phyloP scores from a whole-genome alignment of 2,329 filamentous ascomycete species.

The Amphichorda felina region DNA sequence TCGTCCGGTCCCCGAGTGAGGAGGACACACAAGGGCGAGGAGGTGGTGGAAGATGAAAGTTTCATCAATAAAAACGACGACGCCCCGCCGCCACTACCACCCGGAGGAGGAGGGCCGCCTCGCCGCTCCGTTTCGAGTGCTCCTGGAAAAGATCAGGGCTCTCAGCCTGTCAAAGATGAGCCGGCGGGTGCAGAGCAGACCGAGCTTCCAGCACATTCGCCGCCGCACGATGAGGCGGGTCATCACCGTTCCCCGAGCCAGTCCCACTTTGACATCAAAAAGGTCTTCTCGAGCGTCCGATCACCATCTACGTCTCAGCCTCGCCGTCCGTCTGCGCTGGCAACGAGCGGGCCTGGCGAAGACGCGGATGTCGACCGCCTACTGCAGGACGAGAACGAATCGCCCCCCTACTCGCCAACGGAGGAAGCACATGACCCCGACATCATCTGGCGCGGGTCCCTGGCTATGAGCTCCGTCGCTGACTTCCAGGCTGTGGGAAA shows the following conservation, averaged over 20 bases:
- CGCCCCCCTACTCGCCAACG: conserved; percentile 72
- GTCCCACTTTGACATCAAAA: conserved; percentile 69
- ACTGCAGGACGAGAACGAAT: conserved; percentile 69
- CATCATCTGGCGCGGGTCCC: conserved; percentile 65
- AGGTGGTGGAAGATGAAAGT: conserved; percentile 71
- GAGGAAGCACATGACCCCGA: conserved; percentile 56
- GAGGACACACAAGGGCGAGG: conserved; percentile 90
- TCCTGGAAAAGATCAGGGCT: conserved; percentile 4
- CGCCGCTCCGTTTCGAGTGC: neutral
- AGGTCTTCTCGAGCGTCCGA: conserved; percentile 73
- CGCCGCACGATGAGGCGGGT: conserved; percentile 26
- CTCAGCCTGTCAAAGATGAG: conserved; percentile 22
- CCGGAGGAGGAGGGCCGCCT: conserved; percentile 6
- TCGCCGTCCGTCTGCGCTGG: conserved; percentile 35
- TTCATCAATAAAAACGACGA: conserved; percentile 18
- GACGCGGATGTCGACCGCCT: conserved; percentile 87
- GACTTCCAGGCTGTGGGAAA: conserved; percentile 68
- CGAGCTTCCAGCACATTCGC: conserved; percentile 18
- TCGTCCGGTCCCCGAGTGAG: conserved; percentile 60
- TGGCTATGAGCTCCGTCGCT: conserved; percentile 67
- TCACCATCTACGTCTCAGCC: conserved; percentile 49
- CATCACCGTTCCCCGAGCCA: conserved; percentile 40
- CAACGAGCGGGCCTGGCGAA: conserved; percentile 47
- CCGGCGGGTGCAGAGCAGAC: conserved; percentile 14
- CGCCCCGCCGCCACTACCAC: conserved; percentile 15